phyloP scores from a whole-genome alignment of 192 early-diverging fungal genomes.

The Helicostylum pulchrum region DNA sequence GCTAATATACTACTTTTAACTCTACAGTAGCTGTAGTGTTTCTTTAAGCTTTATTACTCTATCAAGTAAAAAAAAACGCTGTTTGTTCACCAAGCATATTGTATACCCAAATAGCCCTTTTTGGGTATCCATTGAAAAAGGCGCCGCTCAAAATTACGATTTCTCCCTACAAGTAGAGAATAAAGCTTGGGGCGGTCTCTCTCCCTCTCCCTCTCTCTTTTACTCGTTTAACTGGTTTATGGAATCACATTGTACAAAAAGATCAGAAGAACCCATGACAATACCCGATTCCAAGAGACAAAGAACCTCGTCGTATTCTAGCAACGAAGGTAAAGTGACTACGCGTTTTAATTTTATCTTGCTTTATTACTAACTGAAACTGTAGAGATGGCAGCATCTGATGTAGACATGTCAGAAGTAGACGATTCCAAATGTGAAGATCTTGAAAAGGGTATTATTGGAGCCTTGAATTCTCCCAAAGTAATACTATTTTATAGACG shows the following conservation, averaged over 20 bases:
- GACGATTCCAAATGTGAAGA: slow-evolving; percentile 1
- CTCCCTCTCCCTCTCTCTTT: not conserved
- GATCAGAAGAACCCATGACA: slow-evolving; percentile 8
- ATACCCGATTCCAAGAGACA: slow-evolving; percentile 14
- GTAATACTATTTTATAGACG: not conserved
- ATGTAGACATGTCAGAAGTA: not conserved
- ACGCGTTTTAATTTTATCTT: too few species aligned
- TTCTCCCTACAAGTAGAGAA: too few species aligned
- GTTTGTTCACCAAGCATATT: too few species aligned
- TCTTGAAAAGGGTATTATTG: slow-evolving; percentile 5
- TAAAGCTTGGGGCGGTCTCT: too few species aligned
- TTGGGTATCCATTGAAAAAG: too few species aligned
- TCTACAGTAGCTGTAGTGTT: too few species aligned
- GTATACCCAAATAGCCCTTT: too few species aligned
- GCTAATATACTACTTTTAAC: too few species aligned
- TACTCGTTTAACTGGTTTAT: not conserved
- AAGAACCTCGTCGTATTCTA: not conserved
- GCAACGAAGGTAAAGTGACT: not conserved
- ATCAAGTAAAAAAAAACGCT: too few species aligned
- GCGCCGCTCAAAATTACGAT: too few species aligned
- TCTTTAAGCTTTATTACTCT: too few species aligned
- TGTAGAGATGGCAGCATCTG: not conserved
- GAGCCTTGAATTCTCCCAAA: not conserved
- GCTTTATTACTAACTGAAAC: too few species aligned
- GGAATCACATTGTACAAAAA: not conserved